phyloP scores from a whole-genome alignment of 768 basidiomycete genomes.

The Favolaschia claudopus region DNA sequence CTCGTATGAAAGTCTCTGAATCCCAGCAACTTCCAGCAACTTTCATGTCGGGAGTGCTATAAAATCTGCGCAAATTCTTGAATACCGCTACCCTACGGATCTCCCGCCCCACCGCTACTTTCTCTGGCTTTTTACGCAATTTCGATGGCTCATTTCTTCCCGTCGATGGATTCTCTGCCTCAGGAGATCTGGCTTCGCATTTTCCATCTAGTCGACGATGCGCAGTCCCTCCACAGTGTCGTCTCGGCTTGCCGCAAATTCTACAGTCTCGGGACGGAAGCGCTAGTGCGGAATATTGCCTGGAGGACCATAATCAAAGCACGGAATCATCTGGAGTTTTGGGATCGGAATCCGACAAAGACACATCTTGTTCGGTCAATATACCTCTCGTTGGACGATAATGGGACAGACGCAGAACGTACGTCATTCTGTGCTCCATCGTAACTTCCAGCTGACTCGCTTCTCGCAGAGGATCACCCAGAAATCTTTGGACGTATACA shows the following conservation, averaged over 20 bases:
- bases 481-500: slow-evolving; percentile 9
- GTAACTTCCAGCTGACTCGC: not conserved
- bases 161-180: slow-evolving; percentile 1
- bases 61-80: too few relatives aligned
- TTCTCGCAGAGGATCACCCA: not conserved
- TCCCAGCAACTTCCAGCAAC: too few relatives aligned
- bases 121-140: too few relatives aligned
- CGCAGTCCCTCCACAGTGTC: slow-evolving; percentile 1
- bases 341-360: slow-evolving; percentile 5
- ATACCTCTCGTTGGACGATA: not conserved
- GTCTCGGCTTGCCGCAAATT: slow-evolving; percentile 11
- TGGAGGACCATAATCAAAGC: slow-evolving; percentile 4
- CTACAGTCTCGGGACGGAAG: slow-evolving; percentile 5
- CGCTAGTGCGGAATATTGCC: slow-evolving; percentile 6
- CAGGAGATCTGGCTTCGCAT: slow-evolving; percentile 19
- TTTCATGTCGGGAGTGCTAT: too few relatives aligned
- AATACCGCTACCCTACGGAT: too few relatives aligned
- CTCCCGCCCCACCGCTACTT: too few relatives aligned
- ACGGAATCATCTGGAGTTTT: slow-evolving; percentile 8
- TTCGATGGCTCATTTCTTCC: not conserved
- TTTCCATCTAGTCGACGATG: slow-evolving; percentile 1
- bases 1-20: too few relatives aligned
- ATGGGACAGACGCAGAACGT: not conserved
- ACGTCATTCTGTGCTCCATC: not conserved
- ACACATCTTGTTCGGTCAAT: slow-evolving; percentile 9